These are phyloP conservation scores for Cercophora samala DNA, from an alignment of 495 filamentous ascomycete genomes.

Conservation along the genomic window DNA sequence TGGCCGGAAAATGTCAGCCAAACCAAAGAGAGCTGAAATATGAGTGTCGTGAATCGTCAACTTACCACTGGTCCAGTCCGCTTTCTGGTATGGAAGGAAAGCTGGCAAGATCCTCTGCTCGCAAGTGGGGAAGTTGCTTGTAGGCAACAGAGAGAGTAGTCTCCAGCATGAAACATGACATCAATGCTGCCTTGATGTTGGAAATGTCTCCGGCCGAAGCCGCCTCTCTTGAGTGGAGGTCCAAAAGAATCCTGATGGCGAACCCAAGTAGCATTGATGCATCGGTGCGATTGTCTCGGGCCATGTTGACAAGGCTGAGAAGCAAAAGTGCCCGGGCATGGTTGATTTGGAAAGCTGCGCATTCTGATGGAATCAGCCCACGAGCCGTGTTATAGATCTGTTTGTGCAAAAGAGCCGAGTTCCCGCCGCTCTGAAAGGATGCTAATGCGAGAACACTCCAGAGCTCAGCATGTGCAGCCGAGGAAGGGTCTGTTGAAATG, in stretches of 20 bases:
- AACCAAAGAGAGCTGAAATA: too few relatives aligned
- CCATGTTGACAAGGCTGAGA: constrained; percentile 58
- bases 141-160: constrained; percentile 59
- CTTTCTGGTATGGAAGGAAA: constrained; percentile 56
- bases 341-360: constrained; percentile 54
- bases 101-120: constrained; percentile 43
- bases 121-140: constrained; percentile 52
- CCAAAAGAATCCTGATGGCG: constrained; percentile 56
- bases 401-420: constrained; percentile 22
- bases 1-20: not conserved
- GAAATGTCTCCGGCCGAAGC: constrained; percentile 35
- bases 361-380: constrained; percentile 56
- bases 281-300: constrained; percentile 49
- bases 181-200: constrained; percentile 49
- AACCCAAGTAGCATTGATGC: constrained; percentile 63
- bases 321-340: constrained; percentile 65
- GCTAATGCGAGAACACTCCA: constrained; percentile 61
- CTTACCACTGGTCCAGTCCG: constrained; percentile 61
- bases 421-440: constrained; percentile 37
- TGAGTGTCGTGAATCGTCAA: not conserved
- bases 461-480: constrained; percentile 60
- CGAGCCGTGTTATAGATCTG: constrained; percentile 59
- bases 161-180: constrained; percentile 66
- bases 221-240: constrained; percentile 35
- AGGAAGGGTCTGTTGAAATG: constrained; percentile 33